Percentiles rank a stretch among this genome's conserved stretches.
phyloP scores from a whole-genome alignment of 768 basidiomycete species.

The Termitomyces sp. region DNA sequence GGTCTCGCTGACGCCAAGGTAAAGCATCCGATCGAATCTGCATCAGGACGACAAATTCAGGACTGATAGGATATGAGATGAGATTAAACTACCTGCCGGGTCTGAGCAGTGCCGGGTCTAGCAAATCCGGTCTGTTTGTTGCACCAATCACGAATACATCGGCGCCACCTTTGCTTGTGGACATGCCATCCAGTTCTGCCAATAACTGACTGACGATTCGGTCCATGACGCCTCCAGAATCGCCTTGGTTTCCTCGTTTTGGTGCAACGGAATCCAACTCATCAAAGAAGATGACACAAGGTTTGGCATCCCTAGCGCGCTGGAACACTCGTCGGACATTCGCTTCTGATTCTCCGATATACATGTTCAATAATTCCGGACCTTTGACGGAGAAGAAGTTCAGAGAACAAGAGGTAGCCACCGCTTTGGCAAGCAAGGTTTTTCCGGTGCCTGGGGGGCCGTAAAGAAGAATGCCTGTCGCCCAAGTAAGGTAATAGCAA shows the following conservation, averaged over 20 bases:
- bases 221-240: slow-evolving; percentile 98
- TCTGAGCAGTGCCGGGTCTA: slow-evolving; percentile 84
- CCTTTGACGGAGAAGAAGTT: slow-evolving; percentile 99
- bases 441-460: slow-evolving; percentile 97
- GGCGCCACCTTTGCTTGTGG: slow-evolving; percentile 47
- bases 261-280: slow-evolving; percentile 94
- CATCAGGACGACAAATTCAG: background rate
- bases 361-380: slow-evolving; percentile 95
- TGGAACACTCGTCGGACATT: slow-evolving; percentile 94
- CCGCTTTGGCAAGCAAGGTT: slow-evolving; percentile 91
- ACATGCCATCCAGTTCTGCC: slow-evolving; percentile 92
- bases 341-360: slow-evolving; percentile 97
- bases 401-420: slow-evolving; percentile 90
- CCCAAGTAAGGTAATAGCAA: background rate
- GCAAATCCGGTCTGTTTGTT: slow-evolving; percentile 88
- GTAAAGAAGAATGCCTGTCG: slow-evolving; percentile 79
- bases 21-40: slow-evolving; percentile 96
- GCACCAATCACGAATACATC: slow-evolving; percentile 95
- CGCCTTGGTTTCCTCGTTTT: slow-evolving; percentile 90
- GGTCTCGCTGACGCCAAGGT: slow-evolving; percentile 86
- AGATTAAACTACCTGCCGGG: slow-evolving; percentile 60
- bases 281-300: slow-evolving; percentile 96
- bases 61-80: background rate
- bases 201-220: slow-evolving; percentile 92
- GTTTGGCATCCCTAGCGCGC: slow-evolving; percentile 83